Evolutionary conservation across 116 monocot species (phyloP).

Genomic region (Phalaenopsis hybrid): DNA sequence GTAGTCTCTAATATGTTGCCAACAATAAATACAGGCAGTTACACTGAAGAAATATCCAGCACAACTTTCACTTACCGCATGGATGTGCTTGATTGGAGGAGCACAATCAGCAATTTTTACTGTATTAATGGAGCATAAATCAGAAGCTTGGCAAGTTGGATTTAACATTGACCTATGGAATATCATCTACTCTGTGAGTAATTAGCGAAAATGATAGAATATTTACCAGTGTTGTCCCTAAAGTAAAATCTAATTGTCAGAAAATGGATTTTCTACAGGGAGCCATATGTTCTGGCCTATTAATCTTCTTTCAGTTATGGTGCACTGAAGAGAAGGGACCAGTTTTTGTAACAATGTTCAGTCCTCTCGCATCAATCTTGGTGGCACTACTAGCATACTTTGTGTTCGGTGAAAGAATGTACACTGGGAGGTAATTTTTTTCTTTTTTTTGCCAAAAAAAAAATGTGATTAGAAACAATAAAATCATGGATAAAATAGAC

Average conservation of each 20-base stretch:
- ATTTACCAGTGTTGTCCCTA: not conserved
- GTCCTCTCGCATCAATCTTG: constrained; percentile 64
- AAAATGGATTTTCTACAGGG: constrained; percentile 33
- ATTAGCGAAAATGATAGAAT: not conserved
- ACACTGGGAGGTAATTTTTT: constrained; percentile 60
- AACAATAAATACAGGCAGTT: constrained; percentile 36
- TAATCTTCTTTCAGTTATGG: constrained; percentile 69
- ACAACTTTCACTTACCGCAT: constrained; percentile 79
- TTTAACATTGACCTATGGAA: constrained; percentile 70
- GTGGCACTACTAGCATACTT: constrained; percentile 73
- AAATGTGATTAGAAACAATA: not conserved
- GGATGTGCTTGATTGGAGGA: constrained; percentile 77
- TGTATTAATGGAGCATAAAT: constrained; percentile 45
- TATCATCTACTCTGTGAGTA: constrained; percentile 61
- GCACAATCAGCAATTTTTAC: constrained; percentile 72
- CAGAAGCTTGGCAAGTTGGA: constrained; percentile 55
- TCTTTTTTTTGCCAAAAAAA: not conserved
- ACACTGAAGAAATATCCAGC: constrained; percentile 79
- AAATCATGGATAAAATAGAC: not conserved
- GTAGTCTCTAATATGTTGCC: not conserved
- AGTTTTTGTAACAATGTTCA: constrained; percentile 91
- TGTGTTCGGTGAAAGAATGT: constrained; percentile 65
- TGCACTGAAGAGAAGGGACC: constrained; percentile 79
- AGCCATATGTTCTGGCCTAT: constrained; percentile 54
- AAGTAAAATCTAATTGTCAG: not conserved